phyloP scores from a whole-genome alignment of 2,329 filamentous ascomycete species.

The Fusarium sterilihyphosum region DNA sequence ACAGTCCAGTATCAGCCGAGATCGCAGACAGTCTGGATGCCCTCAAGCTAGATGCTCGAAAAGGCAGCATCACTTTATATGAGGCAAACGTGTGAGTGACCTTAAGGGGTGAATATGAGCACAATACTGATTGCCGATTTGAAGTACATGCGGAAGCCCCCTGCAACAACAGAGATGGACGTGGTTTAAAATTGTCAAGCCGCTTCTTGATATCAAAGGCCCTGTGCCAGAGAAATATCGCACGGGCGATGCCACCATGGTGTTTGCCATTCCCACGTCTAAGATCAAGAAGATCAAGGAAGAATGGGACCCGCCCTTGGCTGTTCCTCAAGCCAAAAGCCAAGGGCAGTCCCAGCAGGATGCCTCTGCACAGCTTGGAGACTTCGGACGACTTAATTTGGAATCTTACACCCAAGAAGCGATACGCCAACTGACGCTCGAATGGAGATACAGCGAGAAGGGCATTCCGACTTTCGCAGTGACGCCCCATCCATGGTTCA shows the following conservation, averaged over 20 bases:
- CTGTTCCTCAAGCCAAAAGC: background rate
- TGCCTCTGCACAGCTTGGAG: constrained; percentile 9
- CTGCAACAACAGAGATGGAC: constrained; percentile 24
- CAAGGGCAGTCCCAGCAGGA: background rate
- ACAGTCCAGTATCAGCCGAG: background rate
- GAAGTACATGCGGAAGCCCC: background rate
- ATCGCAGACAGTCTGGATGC: background rate
- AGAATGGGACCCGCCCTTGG: constrained; percentile 32
- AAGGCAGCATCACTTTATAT: constrained; percentile 35
- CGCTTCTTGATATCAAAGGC: constrained; percentile 8
- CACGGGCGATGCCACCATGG: constrained; percentile 20
- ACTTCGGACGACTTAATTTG: constrained; percentile 19
- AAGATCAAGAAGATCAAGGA: constrained; percentile 35
- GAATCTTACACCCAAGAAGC: background rate
- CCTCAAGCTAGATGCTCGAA: background rate
- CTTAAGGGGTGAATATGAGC: background rate
- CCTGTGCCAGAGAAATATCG: background rate
- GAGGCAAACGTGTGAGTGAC: constrained; percentile 33
- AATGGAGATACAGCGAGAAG: constrained; percentile 35
- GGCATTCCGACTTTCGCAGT: constrained; percentile 38
- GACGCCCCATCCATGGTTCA: constrained; percentile 14
- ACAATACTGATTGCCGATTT: background rate
- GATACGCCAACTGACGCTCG: constrained; percentile 14
- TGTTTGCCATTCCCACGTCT: constrained; percentile 33
- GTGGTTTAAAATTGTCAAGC: constrained; percentile 41